These are phyloP conservation scores for Monilinia vaccinii-corymbosi DNA, from an alignment of 2,329 filamentous ascomycete species.

Conservation along the genomic window DNA sequence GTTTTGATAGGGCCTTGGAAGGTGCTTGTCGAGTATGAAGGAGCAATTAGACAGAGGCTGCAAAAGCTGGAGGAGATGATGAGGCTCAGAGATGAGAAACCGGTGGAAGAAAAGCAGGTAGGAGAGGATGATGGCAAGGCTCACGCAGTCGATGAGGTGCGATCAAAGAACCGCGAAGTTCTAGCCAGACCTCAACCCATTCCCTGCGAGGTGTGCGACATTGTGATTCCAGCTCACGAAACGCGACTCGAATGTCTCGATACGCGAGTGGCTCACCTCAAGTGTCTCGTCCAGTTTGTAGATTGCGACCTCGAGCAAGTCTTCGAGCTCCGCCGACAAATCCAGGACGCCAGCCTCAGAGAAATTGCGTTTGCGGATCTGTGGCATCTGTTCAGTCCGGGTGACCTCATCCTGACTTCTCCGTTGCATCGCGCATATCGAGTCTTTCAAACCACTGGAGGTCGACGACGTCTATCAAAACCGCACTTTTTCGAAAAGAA, in stretches of 20 bases:
- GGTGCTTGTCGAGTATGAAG: neutral
- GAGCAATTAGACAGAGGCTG: neutral
- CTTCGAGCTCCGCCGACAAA: neutral
- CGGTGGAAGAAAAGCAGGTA: fast-evolving
- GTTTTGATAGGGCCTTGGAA: constrained; percentile 3
- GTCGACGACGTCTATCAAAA: neutral
- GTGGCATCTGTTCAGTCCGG: constrained; percentile 10
- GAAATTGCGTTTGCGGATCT: constrained; percentile 5
- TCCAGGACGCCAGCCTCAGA: neutral
- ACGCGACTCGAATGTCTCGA: neutral
- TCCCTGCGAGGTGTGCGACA: neutral
- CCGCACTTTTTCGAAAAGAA: neutral
- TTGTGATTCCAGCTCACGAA: neutral
- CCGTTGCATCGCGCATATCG: neutral
- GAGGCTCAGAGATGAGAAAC: neutral
- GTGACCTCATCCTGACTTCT: constrained; percentile 1
- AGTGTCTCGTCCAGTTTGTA: constrained; percentile 5
- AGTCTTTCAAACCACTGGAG: constrained; percentile 1
- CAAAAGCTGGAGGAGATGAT: neutral
- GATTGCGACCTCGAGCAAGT: constrained; percentile 6
- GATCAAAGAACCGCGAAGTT: neutral
- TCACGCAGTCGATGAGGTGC: neutral
- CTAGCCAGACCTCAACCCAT: neutral
- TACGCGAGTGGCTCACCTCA: neutral
- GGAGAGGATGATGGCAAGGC: neutral